Evolutionary conservation across 1,139 yeast genomes (phyloP), one percentile per base, ranked within the genome.

Genomic region (Pichia sp.): DNA sequence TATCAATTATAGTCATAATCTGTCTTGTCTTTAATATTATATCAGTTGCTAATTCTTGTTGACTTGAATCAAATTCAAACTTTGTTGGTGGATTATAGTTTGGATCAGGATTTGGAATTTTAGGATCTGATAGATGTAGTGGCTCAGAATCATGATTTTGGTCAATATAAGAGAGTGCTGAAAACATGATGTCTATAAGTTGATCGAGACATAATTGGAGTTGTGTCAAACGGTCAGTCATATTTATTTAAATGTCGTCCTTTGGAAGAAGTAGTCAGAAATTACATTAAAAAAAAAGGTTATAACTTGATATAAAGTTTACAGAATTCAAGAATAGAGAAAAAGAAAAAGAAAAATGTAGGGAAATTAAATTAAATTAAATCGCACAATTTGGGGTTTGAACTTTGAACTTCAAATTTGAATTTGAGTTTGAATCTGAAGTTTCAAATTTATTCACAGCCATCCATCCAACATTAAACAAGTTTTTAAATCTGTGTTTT

Each of bases 141-240:
- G 80, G 74, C 24, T 69, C 71, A 66, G 68, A 82, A 55, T 74
- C 82, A 56, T 82, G 89, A 50, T 78, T 76, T 50, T 76, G 74
- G 61, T 87, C 94, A 37, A 90, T 83, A 59, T 89, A 89, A 61
- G 87, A 86, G 45, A 92, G 71, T 1, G 97, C 83, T 6, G 97
- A 94, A 61, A 87, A 85, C 68, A 89, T 87, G 67, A 90, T 97
- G 53, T 87, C 96, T 46, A 87, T 80, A 47, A 92, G 77, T 69
- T 74, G 49, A 65, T 92, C 98, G 40, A 92, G 69, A 56, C 97
- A 89, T 39, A 86, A 76, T 61, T 92, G 98, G 31, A 92, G 74
- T 62, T 92, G 98, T 1, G 97, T 89, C 34, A 92, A 70, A 58
- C 97, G 70, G 65, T 92, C 98, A 0, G 96, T 73, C 86, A 80